These are phyloP conservation scores for Podaxis sp. DNA, from an alignment of 768 basidiomycete genomes.

Conservation along the genomic window DNA sequence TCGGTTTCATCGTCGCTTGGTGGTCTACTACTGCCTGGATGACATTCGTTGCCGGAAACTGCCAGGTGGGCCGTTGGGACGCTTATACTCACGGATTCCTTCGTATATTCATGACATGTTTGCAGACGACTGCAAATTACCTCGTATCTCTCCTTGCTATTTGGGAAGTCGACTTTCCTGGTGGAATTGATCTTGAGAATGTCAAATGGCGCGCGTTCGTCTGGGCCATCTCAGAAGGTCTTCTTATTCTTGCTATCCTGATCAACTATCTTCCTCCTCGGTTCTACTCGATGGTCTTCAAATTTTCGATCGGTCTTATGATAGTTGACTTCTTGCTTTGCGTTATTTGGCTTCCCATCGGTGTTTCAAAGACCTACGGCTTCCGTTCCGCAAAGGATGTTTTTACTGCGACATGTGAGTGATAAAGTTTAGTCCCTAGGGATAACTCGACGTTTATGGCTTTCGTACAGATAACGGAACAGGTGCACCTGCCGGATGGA, in stretches of 20 bases:
- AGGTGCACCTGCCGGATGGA: slow-evolving; percentile 85
- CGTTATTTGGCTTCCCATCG: slow-evolving; percentile 90
- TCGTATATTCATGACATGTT: slow-evolving; percentile 1
- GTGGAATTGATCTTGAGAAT: slow-evolving; percentile 67
- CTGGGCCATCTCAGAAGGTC: slow-evolving; percentile 77
- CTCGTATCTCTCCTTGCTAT: slow-evolving; percentile 82
- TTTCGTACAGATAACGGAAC: slow-evolving; percentile 75
- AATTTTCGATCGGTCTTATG: slow-evolving; percentile 69
- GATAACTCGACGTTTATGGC: slow-evolving; percentile 2
- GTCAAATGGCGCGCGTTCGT: slow-evolving; percentile 85
- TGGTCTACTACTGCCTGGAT: slow-evolving; percentile 97
- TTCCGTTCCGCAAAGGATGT: slow-evolving; percentile 83
- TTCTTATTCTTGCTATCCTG: slow-evolving; percentile 69
- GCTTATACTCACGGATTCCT: neutral
- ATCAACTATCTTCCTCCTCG: slow-evolving; percentile 86
- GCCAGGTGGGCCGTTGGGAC: slow-evolving; percentile 54
- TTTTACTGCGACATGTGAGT: slow-evolving; percentile 77
- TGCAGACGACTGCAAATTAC: slow-evolving; percentile 84
- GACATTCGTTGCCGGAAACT: slow-evolving; percentile 88
- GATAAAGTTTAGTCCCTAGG: neutral
- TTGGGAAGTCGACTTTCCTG: slow-evolving; percentile 81
- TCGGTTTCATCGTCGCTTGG: slow-evolving; percentile 90
- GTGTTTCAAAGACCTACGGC: slow-evolving; percentile 85
- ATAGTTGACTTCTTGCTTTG: slow-evolving; percentile 88
- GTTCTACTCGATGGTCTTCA: slow-evolving; percentile 76